Evolutionary conservation across 306 rosid species (phyloP), one percentile per base, ranked within the genome.

Genomic region (Aeschynomene evenia): DNA sequence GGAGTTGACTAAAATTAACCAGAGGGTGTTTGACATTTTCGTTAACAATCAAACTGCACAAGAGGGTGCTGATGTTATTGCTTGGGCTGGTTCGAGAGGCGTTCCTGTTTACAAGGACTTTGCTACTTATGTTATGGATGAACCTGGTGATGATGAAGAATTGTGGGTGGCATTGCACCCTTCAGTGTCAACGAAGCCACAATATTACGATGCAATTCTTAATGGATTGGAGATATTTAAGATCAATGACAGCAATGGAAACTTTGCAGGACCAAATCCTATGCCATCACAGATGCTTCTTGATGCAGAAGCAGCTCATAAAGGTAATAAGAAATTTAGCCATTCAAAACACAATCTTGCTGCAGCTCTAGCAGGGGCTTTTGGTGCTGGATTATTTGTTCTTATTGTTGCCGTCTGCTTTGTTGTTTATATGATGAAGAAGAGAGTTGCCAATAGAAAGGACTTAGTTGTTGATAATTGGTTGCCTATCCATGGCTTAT

Each of bases 221-320:
- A 81, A 78, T 71, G 88, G 88, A 10, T 18, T 84, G 63, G 85
- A 84, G 78, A 64, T 84, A 36, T 81, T 84, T 57, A 84, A 84
- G 78, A 36, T 81, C 9, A 80, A 69, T 42, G 79, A 79, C 26
- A 59, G 46, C 8, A 1, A 19, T 11, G 77, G 69, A 26, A 81
- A 78, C 67, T 71, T 84, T 52, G 85, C 80, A 13, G 85, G 82
- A 37, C 77, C 50, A 0, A 84, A 84, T 45, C 88, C 84, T 15
- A 48, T 15, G 10, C 85, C 82, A 5, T 84, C 85, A 0, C 24
- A 71, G 13, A 62, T 81, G 88, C 77, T 75, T 18, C 66, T 55
- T 7, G 42, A 76, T 1, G 72, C 70, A 2, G 75, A 81, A 79
- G 70, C 55, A 79, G 70, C 55, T 5, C 48, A 55, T 9, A 29